Evolutionary conservation across 331 rosid genomes (phyloP), one percentile per base, ranked within the genome.

Genomic region (Spiraea crenata): DNA sequence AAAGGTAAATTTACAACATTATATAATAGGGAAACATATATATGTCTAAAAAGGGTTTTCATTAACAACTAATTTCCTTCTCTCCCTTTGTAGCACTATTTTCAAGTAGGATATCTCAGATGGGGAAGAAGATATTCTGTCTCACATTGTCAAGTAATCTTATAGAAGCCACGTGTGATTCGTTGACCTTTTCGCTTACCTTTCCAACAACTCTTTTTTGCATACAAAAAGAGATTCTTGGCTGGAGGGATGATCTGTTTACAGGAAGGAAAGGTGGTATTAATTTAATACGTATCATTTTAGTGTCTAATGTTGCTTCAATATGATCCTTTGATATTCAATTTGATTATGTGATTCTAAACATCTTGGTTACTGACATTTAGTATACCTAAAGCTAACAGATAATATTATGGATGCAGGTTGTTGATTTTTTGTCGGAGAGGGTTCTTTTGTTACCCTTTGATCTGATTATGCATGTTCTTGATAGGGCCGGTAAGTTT

Each of bases 371-470:
- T 34, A 35, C 63, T 44, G 31, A 20, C 11, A 7, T 67, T 52
- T 68, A 40, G 19, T 52, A 6, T 42, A 19, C 49, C 46, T 54
- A 35, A 6, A 76, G 65, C 48, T n/a, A 71, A 67, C 70, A 59
- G 64, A 70, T 77, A 63, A 51, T 38, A n/a, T 84, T 75, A 39
- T 65, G 73, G 71, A 57, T 76, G 84, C 92, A 92, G 98, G 71
- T 78, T 80, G 88, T 92, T 76, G 87, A 82, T 62, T 0, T 25
- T 25, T 25, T 25, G 1, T 25, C 31, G 31, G 31, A 1, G 31
- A 2, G 31, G 1, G 31, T 25, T 25, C 31, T 25, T 1, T 25
- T 25, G 31, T 2, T 25, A 25, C 1, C 31, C 31, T 25, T 25
- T 25, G 31, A 25, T 25, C 31, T 25, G 31, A 25, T 25, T 25